Evolutionary conservation across 345 rosid species (phyloP).

Genomic region (Kernera saxatilis): DNA sequence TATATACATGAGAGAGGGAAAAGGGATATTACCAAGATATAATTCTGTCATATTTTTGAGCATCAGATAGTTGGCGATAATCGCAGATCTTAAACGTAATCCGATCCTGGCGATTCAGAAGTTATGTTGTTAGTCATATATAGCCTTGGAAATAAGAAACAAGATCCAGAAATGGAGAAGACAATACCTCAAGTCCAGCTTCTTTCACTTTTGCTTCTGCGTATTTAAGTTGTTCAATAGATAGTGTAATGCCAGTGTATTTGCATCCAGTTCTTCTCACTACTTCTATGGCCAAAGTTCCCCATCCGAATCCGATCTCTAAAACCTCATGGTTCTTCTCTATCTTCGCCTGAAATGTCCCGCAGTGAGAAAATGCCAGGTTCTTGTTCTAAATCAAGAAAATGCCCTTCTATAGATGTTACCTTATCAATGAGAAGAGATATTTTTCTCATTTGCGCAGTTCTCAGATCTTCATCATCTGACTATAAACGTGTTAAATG

Average conservation of each 20-base stretch:
- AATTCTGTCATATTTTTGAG: slow-evolving; percentile 58
- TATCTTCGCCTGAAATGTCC: slow-evolving; percentile 43
- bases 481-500: slow-evolving; percentile 29
- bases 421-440: slow-evolving; percentile 66
- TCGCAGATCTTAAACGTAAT: slow-evolving; percentile 60
- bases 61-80: slow-evolving; percentile 53
- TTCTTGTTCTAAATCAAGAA: neutral
- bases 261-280: slow-evolving; percentile 80
- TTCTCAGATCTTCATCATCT: slow-evolving; percentile 49
- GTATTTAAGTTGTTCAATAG: slow-evolving; percentile 60
- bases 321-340: slow-evolving; percentile 53
- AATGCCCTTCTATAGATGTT: neutral
- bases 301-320: slow-evolving; percentile 93
- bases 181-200: slow-evolving; percentile 80
- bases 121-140: neutral
- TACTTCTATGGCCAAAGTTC: slow-evolving; percentile 71
- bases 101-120: slow-evolving; percentile 35
- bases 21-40: slow-evolving; percentile 50
- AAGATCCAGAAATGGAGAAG: neutral
- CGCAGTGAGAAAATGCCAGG: neutral
- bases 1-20: neutral
- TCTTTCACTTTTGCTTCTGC: slow-evolving; percentile 63
- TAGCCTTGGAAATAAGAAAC: neutral
- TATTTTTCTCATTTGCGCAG: slow-evolving; percentile 70
- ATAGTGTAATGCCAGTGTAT: slow-evolving; percentile 77